Percentiles rank a stretch among this genome's conserved stretches.
Evolutionary conservation across 257 asterid genomes (phyloP).

Genomic region (Thymus quinquecostatus): DNA sequence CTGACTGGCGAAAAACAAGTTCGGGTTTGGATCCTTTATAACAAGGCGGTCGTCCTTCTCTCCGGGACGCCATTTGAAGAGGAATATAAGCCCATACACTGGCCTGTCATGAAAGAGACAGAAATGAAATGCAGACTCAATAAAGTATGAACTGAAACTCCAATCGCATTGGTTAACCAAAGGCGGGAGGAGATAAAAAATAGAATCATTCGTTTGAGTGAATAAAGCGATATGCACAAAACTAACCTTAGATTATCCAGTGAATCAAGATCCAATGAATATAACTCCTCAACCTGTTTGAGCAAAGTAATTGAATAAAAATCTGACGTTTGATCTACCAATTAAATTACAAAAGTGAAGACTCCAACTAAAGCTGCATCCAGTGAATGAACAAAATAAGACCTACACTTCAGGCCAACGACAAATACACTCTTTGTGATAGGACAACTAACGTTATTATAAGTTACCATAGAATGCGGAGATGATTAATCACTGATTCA

Average conservation of each 20-base stretch:
- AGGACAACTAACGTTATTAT: neutral
- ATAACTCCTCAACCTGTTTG: slow-evolving; percentile 96
- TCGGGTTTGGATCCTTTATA: slow-evolving; percentile 89
- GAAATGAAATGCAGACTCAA: slow-evolving; percentile 3
- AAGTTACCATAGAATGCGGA: slow-evolving; percentile 2
- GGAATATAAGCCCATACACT: slow-evolving; percentile 87
- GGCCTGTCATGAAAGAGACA: slow-evolving; percentile 59
- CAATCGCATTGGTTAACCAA: neutral
- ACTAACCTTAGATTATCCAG: slow-evolving; percentile 78
- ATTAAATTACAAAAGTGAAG: slow-evolving; percentile 11
- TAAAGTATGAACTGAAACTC: neutral
- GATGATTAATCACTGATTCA: neutral
- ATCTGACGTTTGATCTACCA: slow-evolving; percentile 8
- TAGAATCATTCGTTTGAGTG: neutral
- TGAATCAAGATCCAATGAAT: slow-evolving; percentile 89
- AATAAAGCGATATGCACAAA: slow-evolving; percentile 12
- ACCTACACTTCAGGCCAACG: neutral
- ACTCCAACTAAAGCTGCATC: slow-evolving; percentile 11
- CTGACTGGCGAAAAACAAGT: slow-evolving; percentile 96
- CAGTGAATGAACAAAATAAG: slow-evolving; percentile 16
- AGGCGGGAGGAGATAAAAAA: neutral
- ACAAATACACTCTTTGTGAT: neutral
- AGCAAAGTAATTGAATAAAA: slow-evolving; percentile 33
- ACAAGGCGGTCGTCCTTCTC: slow-evolving; percentile 92
- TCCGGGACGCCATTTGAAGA: slow-evolving; percentile 98